Evolutionary conservation across 1,139 yeast species (phyloP), one percentile per base, ranked within the genome.

Genomic region (Blastobotrys apis): DNA sequence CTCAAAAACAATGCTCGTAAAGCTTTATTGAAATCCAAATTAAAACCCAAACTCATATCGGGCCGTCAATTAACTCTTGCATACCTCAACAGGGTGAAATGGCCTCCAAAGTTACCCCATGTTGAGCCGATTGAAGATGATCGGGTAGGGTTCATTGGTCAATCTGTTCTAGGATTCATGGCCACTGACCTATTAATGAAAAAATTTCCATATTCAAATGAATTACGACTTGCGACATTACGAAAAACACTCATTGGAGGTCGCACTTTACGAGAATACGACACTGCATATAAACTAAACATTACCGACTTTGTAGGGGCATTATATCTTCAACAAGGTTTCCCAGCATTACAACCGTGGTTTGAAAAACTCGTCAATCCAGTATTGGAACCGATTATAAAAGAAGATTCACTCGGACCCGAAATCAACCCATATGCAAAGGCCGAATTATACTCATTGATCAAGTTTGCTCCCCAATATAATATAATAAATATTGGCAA

Each of bases 101-200:
- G 44, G 44, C 44, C 44, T 8, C 44, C 44, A 12, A 22, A 25
- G 17, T 33, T 41, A 20, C 44, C 44, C 4, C 20, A 37, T 4
- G 21, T 5, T 13, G 40, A 37, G 15, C 17, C 6, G 8, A 20
- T 17, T 12, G 4, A 13, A 13, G 5, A 38, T 16, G 41, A 31
- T 6, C 37, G 37, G 29, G 22, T 42, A 5, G 33, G 27, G 33
- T 32, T 37, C 25, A n/a, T 42, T 21, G 45, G 45, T 13, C 20
- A 32, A 12, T 25, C 41, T 9, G 30, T 37, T 12, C 9, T 42
- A 33, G 19, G 33, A 19, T 25, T 37, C n/a, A 19, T 37, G 3
- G 33, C 41, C 2, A 23, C 45, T 1, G 27, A 37, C 15, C 3
- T 42, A 6, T 12, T 42, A 16, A 6, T 32, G 22, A 30, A 42